Evolutionary conservation across 176 grass and related monocot species (phyloP), one percentile per base, ranked within the genome.

Genomic region (Triticum turgidum): DNA sequence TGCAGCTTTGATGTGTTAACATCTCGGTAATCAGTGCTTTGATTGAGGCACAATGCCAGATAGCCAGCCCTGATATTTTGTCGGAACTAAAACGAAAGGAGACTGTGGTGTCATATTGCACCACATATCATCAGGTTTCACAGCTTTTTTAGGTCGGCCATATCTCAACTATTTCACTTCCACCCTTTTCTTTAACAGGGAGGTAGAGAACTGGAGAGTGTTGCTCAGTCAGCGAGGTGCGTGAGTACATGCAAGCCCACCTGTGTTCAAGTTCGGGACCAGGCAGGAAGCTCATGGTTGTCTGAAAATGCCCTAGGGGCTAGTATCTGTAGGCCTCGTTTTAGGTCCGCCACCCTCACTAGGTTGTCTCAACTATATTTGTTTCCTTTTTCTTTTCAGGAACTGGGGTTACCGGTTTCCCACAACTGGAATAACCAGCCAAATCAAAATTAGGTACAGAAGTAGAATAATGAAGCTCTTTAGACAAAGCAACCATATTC

Each of bases 61-160:
- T 84, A 87, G 33, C 22, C 61, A 87, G 30, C 20, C 69, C 4
- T 11, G 32, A 85, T 77, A 61, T 63, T 76, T 79, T 33, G 13
- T 80, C 29, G 11, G 67, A 86, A 76, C 68, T 72, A 78, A 78
- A 64, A 83, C 20, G 52, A 81, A 83, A 87, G 37, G 82, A 81
- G 87, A 68, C 45, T 27, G 5, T 77, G 51, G 21, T 67, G 80
- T 80, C 42, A 73, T 58, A 72, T 13, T 86, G 64, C 78, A 73
- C 64, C 78, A 1, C 17, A 64, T 83, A 32, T 44, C 64, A 65
- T 25, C 65, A 5, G 20, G 12, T 75, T 85, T 73, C 33, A 65
- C 65, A 11, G 29, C 61, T 42, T 67, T 84, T 69, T 87, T 77
- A 39, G 44, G 80, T 38, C 12, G 38, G 61, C 37, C n/a, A 69